Conservation (phyloP, 2,329 filamentous ascomycete species). For the Fusarium sp. region DNA sequence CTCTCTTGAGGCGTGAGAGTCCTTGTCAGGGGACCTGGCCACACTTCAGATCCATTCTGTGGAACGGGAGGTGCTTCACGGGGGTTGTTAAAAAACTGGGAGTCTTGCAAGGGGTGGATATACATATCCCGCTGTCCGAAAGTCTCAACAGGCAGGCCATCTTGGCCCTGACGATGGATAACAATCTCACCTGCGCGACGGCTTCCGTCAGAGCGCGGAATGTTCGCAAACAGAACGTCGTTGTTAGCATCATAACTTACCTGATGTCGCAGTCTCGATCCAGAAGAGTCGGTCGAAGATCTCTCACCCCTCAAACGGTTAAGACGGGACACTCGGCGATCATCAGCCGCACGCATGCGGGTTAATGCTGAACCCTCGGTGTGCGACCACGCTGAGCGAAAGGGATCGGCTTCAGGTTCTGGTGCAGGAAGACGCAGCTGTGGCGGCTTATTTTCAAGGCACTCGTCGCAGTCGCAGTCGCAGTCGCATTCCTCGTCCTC, state of each 20-base stretch:
- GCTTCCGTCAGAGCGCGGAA: slow-evolving; percentile 18
- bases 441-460: not conserved
- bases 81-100: slow-evolving; percentile 4
- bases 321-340: not conserved
- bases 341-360: not conserved
- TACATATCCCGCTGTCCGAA: slow-evolving; percentile 2
- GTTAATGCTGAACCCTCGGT: slow-evolving; percentile 3
- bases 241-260: slow-evolving; percentile 31
- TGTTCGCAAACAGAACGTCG: slow-evolving; percentile 34
- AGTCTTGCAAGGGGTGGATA: not conserved
- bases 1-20: not conserved
- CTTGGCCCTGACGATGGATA: slow-evolving; percentile 7
- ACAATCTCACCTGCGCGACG: slow-evolving; percentile 29
- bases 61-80: not conserved
- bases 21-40: not conserved
- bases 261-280: slow-evolving; percentile 8
- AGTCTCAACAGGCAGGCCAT: not conserved
- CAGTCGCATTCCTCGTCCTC: slow-evolving; percentile 4
- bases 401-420: not conserved
- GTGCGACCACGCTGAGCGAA: slow-evolving; percentile 24
- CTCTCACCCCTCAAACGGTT: not conserved
- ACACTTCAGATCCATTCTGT: not conserved
- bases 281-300: not conserved
- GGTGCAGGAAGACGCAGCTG: not conserved
- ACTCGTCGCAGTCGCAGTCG: not conserved